Percentiles rank a stretch among this genome's conserved stretches.
These are phyloP conservation scores for Aspergillus campestris DNA, from an alignment of 495 filamentous ascomycete species.

Conservation along the genomic window DNA sequence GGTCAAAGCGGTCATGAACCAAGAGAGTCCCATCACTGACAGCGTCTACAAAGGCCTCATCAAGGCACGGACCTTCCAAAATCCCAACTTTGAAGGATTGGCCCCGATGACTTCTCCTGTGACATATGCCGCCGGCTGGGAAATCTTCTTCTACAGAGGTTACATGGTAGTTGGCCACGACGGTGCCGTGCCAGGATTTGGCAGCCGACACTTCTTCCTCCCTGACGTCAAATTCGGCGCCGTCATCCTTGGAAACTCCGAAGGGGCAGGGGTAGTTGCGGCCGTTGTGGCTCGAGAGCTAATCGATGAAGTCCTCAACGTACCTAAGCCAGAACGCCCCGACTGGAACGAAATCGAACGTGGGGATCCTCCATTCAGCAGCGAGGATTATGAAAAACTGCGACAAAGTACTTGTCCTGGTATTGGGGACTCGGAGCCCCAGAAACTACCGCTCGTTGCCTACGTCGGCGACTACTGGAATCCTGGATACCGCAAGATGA, in stretches of 20 bases:
- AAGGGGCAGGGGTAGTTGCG: slow-evolving; percentile 2
- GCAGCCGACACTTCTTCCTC: slow-evolving; percentile 10
- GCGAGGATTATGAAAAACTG: slow-evolving; percentile 1
- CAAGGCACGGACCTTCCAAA: slow-evolving; percentile 4
- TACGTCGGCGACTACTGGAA: slow-evolving; percentile 12
- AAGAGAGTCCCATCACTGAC: slow-evolving; percentile 7
- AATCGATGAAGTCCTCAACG: slow-evolving; percentile 9
- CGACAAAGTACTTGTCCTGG: not conserved
- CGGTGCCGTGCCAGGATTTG: slow-evolving; percentile 9
- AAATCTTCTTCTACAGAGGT: slow-evolving; percentile 12
- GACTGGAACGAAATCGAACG: not conserved
- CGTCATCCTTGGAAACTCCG: slow-evolving; percentile 11
- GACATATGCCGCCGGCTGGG: slow-evolving; percentile 12
- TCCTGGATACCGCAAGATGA: slow-evolving; percentile 9
- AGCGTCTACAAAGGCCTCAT: slow-evolving; percentile 11
- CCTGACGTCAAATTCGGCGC: slow-evolving; percentile 11
- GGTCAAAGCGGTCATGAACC: slow-evolving; percentile 22
- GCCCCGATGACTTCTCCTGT: slow-evolving; percentile 9
- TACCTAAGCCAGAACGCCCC: not conserved
- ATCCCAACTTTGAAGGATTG: slow-evolving; percentile 1
- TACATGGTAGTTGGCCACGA: slow-evolving; percentile 13
- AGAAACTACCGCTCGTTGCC: slow-evolving; percentile 4
- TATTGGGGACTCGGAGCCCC: not conserved
- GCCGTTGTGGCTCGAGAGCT: slow-evolving; percentile 1
- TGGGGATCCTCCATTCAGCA: not conserved